Conservation (phyloP, 176 grass and related monocot genomes). For the Raddia guianensis region DNA sequence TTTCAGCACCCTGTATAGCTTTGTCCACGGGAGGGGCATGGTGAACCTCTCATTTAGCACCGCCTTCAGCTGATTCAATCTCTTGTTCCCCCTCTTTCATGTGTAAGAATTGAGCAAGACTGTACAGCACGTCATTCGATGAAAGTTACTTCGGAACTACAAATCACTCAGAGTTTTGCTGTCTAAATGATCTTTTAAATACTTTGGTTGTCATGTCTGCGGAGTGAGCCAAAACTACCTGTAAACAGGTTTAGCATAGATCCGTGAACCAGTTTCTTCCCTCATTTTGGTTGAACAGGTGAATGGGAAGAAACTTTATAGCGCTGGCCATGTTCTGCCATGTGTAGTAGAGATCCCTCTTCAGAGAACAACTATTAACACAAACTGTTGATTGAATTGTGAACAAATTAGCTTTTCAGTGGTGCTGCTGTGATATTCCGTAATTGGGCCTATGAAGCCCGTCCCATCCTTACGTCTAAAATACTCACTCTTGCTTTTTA, state of each 20-base stretch:
- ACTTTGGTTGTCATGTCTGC: not conserved
- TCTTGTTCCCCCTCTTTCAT: constrained; percentile 1
- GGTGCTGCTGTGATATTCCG: not conserved
- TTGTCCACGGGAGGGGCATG: not conserved
- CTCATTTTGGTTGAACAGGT: constrained; percentile 30
- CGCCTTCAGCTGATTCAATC: constrained; percentile 15
- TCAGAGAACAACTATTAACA: constrained; percentile 23
- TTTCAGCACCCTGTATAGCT: not conserved
- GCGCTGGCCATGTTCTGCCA: constrained; percentile 36
- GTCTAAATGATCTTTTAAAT: not conserved
- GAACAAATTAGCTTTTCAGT: constrained; percentile 27
- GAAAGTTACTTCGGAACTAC: not conserved
- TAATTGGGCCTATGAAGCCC: too few species aligned
- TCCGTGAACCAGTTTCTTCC: not conserved
- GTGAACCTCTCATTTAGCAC: constrained; percentile 19
- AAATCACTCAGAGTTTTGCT: constrained; percentile 17
- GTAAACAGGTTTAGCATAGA: not conserved
- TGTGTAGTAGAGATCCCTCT: constrained; percentile 6
- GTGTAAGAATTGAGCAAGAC: constrained; percentile 33
- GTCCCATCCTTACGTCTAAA: too few species aligned
- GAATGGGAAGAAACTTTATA: constrained; percentile 38
- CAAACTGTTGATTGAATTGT: constrained; percentile 23
- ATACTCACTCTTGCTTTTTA: too few species aligned
- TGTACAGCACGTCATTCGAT: constrained; percentile 29
- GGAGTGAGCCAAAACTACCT: constrained; percentile 2